These are phyloP conservation scores for Xanthoparmelia taractica DNA, from an alignment of 495 filamentous ascomycete species.

Conservation along the genomic window DNA sequence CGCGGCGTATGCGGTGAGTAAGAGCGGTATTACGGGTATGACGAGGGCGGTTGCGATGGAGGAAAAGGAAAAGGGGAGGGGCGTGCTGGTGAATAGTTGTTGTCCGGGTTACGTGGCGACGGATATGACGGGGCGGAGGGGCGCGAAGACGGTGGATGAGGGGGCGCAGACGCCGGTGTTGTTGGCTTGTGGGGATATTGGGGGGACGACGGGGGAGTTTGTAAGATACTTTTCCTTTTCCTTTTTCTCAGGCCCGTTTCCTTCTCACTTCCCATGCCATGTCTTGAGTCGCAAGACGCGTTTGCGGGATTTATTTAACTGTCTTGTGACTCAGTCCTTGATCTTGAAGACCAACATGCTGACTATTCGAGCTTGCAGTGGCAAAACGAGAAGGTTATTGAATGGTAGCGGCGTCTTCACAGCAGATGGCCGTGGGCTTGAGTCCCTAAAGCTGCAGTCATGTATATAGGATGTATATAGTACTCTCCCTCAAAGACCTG, in stretches of 20 bases:
- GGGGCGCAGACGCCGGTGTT: constrained; percentile 46
- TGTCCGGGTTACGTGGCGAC: constrained; percentile 48
- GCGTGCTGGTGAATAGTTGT: constrained; percentile 42
- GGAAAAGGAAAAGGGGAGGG: constrained; percentile 29
- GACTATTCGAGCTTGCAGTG: constrained; percentile 23
- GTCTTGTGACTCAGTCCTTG: background rate
- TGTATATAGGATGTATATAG: background rate
- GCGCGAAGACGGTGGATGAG: constrained; percentile 40
- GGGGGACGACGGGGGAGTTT: constrained; percentile 35
- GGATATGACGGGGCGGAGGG: constrained; percentile 44
- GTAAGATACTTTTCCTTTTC: no score
- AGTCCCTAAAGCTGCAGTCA: background rate
- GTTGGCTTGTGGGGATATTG: constrained; percentile 43
- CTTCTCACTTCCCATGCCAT: no score
- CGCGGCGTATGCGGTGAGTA: constrained; percentile 40
- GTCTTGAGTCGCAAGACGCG: background rate
- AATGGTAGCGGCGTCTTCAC: constrained; percentile 32
- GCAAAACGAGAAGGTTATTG: constrained; percentile 35
- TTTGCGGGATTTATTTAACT: background rate
- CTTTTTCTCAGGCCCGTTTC: no score
- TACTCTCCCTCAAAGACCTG: no score
- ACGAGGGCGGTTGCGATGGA: constrained; percentile 37
- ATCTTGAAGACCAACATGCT: background rate
- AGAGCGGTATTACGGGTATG: constrained; percentile 39
- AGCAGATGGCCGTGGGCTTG: background rate